Evolutionary conservation across 1,284 basidiomycete species (phyloP).

Genomic region (Puccinia coronata): DNA sequence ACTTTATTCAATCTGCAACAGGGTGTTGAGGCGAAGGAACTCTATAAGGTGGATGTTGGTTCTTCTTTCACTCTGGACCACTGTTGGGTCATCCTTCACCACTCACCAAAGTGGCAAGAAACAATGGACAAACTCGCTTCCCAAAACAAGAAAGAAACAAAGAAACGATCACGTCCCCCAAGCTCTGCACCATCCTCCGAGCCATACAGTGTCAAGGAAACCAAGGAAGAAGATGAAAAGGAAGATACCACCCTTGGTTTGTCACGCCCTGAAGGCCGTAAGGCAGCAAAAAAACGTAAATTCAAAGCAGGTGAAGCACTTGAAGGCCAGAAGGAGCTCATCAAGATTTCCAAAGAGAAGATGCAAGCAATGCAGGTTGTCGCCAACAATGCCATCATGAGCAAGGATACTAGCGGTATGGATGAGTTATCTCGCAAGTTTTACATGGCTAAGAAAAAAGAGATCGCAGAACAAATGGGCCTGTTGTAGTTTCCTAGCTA

Average conservation of each 20-base stretch:
- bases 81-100: neutral
- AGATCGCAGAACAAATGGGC: neutral
- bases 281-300: neutral
- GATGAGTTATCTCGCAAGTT: neutral
- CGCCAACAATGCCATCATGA: neutral
- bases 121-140: neutral
- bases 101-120: slow-evolving; percentile 18
- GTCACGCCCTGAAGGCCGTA: neutral
- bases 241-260: neutral
- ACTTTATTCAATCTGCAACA: neutral
- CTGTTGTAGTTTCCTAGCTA: neutral
- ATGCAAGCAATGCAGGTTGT: neutral
- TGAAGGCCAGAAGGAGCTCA: neutral
- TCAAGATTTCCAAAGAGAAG: neutral
- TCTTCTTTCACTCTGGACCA: neutral
- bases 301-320: neutral
- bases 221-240: neutral
- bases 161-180: too few relatives aligned
- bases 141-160: neutral
- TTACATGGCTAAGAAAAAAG: neutral
- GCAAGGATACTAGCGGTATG: neutral
- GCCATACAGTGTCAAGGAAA: neutral
- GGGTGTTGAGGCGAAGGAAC: slow-evolving; percentile 2
- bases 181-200: neutral
- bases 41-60: neutral